Evolutionary conservation across 352 stramenopile species (phyloP), one percentile per base, ranked within the genome.

Genomic region (Phytophthora sp.): DNA sequence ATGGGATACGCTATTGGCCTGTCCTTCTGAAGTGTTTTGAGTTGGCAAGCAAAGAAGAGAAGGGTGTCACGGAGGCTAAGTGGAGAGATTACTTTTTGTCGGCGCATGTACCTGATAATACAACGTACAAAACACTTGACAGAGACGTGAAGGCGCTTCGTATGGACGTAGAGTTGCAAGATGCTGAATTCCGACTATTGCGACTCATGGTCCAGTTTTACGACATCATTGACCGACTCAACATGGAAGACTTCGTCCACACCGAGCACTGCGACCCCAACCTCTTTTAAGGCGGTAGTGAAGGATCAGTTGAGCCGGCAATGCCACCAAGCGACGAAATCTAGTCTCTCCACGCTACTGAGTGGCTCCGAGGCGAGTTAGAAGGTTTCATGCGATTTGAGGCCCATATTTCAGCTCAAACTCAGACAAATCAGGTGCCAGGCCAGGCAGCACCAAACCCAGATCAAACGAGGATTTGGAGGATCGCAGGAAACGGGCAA

Each of bases 11-110:
- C n/a, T n/a, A n/a, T n/a, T n/a, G n/a, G n/a, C n/a, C n/a, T n/a
- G n/a, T n/a, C n/a, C n/a, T n/a, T n/a, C n/a, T n/a, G n/a, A n/a
- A n/a, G n/a, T n/a, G n/a, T n/a, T n/a, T n/a, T n/a, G n/a, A n/a
- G n/a, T n/a, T n/a, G n/a, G n/a, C n/a, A n/a, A n/a, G n/a, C 21
- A 63, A 63, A 29, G 55, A 56, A 16, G 55, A 55, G 42, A 41
- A 63, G n/a, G 24, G 47, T 18, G 56, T 66, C 0, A 49, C 47
- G 2, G 36, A 58, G 21, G 4, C 30, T 1, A 41, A 61, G 7
- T 61, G 50, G 59, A 18, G 23, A 45, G 11, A 56, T 55, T 64
- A 46, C 42, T 67, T 61, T 26, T 23, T 68, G 12, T 67, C 31
- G 2, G 51, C 51, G 3, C 59, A 41, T 18, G 24, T 53, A 13